phyloP scores from a whole-genome alignment of 371 early-diverging fungal genomes.

The Mucor irregularis region DNA sequence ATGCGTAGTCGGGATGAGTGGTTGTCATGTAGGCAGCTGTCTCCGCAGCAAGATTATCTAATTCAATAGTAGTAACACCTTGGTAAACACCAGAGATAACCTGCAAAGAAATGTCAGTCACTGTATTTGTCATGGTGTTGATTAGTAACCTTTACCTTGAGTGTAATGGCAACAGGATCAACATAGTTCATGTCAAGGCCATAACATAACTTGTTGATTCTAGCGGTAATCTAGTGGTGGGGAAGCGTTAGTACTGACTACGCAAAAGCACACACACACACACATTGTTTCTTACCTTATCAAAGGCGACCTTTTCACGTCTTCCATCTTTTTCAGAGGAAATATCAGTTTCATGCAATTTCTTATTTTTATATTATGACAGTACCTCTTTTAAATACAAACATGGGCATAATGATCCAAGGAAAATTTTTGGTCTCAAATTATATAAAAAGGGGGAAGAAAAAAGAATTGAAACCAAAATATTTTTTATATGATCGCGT shows the following conservation, averaged over 20 bases:
- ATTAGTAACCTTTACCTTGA: not conserved
- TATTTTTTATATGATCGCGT: not conserved
- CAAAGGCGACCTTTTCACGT: slow-evolving; percentile 83
- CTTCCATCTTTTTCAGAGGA: slow-evolving; percentile 62
- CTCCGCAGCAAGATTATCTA: slow-evolving; percentile 91
- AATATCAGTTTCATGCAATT: not conserved
- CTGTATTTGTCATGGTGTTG: not conserved
- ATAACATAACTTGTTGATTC: slow-evolving; percentile 87
- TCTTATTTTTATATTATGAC: not conserved
- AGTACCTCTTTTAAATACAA: slow-evolving; percentile 76
- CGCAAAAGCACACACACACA: not conserved
- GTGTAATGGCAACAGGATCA: slow-evolving; percentile 67
- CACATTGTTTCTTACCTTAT: slow-evolving; percentile 58
- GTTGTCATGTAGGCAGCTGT: slow-evolving; percentile 91
- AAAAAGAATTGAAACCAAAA: not conserved
- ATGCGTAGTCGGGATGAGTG: slow-evolving; percentile 91
- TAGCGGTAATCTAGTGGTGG: slow-evolving; percentile 76
- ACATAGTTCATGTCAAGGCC: slow-evolving; percentile 84
- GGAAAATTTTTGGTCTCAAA: too few relatives aligned
- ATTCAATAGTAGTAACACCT: slow-evolving; percentile 87
- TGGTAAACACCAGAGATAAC: slow-evolving; percentile 87
- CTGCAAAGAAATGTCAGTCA: slow-evolving; percentile 20
- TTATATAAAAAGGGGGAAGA: not conserved
- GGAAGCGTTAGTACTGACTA: not conserved
- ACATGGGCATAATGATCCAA: slow-evolving; percentile 49